Conservation (phyloP, 768 basidiomycete genomes). For the Russula abietina region DNA sequence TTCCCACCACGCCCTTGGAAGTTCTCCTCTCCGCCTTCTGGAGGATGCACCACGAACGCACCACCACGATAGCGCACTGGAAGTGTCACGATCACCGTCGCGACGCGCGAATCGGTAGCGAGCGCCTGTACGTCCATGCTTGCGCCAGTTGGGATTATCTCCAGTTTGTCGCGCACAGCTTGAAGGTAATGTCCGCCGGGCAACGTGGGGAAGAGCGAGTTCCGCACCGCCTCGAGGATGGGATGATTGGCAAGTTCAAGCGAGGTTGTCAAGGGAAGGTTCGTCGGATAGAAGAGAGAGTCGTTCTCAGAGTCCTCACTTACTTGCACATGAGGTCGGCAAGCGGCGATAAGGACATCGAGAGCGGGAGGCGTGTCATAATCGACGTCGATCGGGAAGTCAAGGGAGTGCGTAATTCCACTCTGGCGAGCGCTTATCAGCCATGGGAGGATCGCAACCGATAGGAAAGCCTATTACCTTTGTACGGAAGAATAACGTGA, state of each 20-base stretch:
- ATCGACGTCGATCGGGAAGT: slow-evolving; percentile 75
- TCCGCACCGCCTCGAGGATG: slow-evolving; percentile 70
- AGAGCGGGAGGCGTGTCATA: slow-evolving; percentile 70
- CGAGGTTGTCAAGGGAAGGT: slow-evolving; percentile 65
- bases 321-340: slow-evolving; percentile 56
- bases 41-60: slow-evolving; percentile 49
- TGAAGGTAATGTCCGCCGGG: slow-evolving; percentile 66
- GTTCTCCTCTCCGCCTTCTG: slow-evolving; percentile 51
- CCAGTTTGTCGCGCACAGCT: slow-evolving; percentile 60
- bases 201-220: slow-evolving; percentile 63
- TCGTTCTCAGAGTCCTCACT: slow-evolving; percentile 49
- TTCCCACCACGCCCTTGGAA: slow-evolving; percentile 60
- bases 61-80: slow-evolving; percentile 74
- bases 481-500: slow-evolving; percentile 73
- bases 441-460: not conserved
- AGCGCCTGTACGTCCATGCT: slow-evolving; percentile 51
- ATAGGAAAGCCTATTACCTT: slow-evolving; percentile 46
- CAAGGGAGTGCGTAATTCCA: slow-evolving; percentile 72
- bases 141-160: slow-evolving; percentile 58
- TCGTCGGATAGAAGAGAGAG: slow-evolving; percentile 65
- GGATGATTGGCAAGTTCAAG: slow-evolving; percentile 79
- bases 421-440: slow-evolving; percentile 39
- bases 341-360: slow-evolving; percentile 71
- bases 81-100: slow-evolving; percentile 66
- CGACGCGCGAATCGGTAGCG: slow-evolving; percentile 61